phyloP scores from a whole-genome alignment of 164 flowering plant species.

The Vitis rotundifolia region DNA sequence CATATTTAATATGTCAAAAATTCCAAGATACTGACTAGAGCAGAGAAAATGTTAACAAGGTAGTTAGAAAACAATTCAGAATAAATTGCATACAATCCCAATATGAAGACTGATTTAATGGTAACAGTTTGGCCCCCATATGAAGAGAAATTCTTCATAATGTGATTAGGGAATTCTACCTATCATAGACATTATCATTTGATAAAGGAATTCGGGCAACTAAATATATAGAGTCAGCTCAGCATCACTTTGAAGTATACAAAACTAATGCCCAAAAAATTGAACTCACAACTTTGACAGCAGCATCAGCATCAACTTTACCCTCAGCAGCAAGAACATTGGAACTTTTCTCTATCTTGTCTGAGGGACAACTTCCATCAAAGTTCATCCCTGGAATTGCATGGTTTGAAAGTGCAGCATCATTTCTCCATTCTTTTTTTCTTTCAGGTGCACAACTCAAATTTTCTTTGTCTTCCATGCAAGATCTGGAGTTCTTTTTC shows the following conservation, averaged over 20 bases:
- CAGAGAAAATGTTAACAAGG: too few relatives aligned
- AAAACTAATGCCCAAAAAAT: not conserved
- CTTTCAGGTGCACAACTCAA: slow-evolving; percentile 8
- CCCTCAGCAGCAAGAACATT: slow-evolving; percentile 13
- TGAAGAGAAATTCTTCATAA: too few relatives aligned
- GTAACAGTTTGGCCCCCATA: too few relatives aligned
- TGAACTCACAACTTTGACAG: slow-evolving; percentile 21
- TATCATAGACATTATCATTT: too few relatives aligned
- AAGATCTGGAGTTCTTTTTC: slow-evolving; percentile 10
- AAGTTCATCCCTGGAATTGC: slow-evolving; percentile 6
- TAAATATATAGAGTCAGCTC: not conserved
- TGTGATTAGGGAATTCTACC: too few relatives aligned
- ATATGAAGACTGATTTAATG: too few relatives aligned
- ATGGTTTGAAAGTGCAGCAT: not conserved
- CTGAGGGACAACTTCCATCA: slow-evolving; percentile 9
- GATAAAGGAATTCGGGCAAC: too few relatives aligned
- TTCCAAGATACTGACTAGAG: too few relatives aligned
- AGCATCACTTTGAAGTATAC: not conserved
- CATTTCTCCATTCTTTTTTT: slow-evolving; percentile 18
- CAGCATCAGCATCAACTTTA: slow-evolving; percentile 10
- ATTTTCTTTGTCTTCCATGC: slow-evolving; percentile 37
- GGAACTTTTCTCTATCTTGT: slow-evolving; percentile 5
- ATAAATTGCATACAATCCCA: too few relatives aligned
- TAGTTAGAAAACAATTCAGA: too few relatives aligned
- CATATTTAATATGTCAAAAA: too few relatives aligned